Conservation (phyloP, 2,329 filamentous ascomycete genomes). For the Colletotrichum neosansevieriae region DNA sequence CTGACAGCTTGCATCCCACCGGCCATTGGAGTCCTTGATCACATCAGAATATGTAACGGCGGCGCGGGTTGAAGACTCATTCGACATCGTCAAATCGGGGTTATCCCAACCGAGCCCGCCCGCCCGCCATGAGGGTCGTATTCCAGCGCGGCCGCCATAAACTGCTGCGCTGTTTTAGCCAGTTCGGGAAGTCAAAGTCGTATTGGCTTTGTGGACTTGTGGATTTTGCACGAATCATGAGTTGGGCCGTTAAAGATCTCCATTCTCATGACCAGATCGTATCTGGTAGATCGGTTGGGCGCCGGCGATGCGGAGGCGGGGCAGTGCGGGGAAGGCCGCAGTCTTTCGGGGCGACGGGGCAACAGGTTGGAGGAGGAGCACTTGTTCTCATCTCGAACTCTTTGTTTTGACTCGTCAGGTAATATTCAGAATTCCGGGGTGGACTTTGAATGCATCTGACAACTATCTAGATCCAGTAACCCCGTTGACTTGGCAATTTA, state of each 20-base stretch:
- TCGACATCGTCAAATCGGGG: slow-evolving; percentile 29
- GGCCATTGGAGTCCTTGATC: background rate
- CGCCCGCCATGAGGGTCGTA: background rate
- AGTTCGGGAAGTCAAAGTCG: background rate
- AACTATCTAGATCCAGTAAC: no score
- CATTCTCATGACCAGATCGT: background rate
- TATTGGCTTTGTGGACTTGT: background rate
- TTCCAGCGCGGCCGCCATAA: background rate
- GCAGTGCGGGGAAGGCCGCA: slow-evolving; percentile 19
- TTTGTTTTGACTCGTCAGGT: no score
- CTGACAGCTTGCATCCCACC: background rate
- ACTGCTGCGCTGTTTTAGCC: background rate
- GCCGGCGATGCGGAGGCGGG: slow-evolving; percentile 5
- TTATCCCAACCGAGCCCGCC: slow-evolving; percentile 14
- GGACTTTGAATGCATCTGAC: no score
- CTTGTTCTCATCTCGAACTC: no score
- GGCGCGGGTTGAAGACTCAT: slow-evolving; percentile 16
- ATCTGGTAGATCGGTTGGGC: background rate
- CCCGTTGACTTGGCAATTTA: no score
- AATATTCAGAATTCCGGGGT: no score
- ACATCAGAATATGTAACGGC: background rate
- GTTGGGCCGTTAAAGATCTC: background rate
- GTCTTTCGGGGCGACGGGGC: background rate
- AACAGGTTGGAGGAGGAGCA: no score
- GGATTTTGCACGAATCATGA: slow-evolving; percentile 35